These are phyloP conservation scores for Candida anutae DNA, from an alignment of 1,139 yeast species.

Conservation along the genomic window DNA sequence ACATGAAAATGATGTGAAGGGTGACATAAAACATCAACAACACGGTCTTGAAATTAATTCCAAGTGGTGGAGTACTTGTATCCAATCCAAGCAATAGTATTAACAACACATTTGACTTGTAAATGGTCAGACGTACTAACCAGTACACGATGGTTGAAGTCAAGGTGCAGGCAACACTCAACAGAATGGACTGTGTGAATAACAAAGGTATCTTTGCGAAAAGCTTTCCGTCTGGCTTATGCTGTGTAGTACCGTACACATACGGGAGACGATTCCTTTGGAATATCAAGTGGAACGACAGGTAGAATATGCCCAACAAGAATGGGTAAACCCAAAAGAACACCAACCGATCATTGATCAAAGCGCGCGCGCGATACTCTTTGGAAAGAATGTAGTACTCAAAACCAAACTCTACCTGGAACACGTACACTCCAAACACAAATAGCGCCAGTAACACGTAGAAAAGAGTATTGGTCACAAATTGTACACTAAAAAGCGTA, in stretches of 20 bases:
- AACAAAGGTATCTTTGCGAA: constrained; percentile 23
- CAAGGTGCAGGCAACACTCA: constrained; percentile 21
- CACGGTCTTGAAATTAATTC: constrained; percentile 30
- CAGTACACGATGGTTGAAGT: constrained; percentile 43
- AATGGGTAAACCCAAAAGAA: constrained; percentile 40
- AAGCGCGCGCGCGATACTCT: constrained; percentile 45
- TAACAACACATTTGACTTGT: constrained; percentile 25
- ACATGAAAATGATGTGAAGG: constrained; percentile 33
- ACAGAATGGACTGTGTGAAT: constrained; percentile 27
- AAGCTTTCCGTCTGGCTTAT: constrained; percentile 34
- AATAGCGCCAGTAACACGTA: constrained; percentile 33
- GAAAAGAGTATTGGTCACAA: constrained; percentile 24
- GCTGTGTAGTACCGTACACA: constrained; percentile 34
- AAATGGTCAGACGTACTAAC: constrained; percentile 35
- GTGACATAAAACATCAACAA: constrained; percentile 20
- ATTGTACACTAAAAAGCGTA: constrained; percentile 36
- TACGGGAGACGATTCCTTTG: constrained; percentile 58
- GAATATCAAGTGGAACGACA: constrained; percentile 45
- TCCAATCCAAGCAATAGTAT: constrained; percentile 28
- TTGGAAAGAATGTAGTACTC: constrained; percentile 33
- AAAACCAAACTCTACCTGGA: constrained; percentile 18
- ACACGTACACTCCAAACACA: constrained; percentile 23
- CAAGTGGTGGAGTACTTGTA: constrained; percentile 23
- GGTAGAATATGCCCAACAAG: constrained; percentile 38
- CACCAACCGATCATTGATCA: constrained; percentile 55